Conservation (phyloP, 148 eudicot species). For the Diospyros kaki region DNA sequence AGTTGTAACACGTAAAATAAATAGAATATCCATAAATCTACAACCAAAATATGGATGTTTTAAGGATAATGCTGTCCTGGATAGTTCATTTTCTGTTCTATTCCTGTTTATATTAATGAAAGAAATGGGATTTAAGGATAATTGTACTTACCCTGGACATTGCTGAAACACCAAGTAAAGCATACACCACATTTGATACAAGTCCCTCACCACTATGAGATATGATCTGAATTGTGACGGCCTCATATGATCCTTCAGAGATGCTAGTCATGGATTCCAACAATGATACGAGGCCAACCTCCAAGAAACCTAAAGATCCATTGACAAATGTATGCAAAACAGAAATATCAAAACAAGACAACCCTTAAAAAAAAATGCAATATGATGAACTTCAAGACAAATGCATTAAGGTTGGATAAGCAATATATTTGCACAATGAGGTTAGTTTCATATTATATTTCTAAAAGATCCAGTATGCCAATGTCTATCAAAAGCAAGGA, state of each 20-base stretch:
- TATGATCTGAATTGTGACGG: conserved; percentile 74
- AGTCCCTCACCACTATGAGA: conserved; percentile 87
- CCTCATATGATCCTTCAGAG: conserved; percentile 51
- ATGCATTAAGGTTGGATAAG: too few species aligned
- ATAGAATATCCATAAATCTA: background rate
- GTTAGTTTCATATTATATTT: background rate
- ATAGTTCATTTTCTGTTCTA: background rate
- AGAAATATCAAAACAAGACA: background rate
- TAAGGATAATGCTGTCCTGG: background rate
- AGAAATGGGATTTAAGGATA: conserved; percentile 12
- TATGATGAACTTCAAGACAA: too few species aligned
- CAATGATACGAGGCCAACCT: conserved; percentile 56
- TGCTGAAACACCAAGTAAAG: conserved; percentile 94
- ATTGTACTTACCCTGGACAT: conserved; percentile 81
- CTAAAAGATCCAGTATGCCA: background rate
- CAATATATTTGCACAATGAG: too few species aligned
- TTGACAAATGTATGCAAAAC: conserved; percentile 1
- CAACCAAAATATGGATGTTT: background rate
- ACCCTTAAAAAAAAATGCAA: background rate
- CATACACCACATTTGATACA: conserved; percentile 84
- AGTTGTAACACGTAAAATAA: background rate
- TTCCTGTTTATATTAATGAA: background rate
- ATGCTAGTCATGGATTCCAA: conserved; percentile 52
- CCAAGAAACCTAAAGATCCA: conserved; percentile 64
- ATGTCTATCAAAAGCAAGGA: conserved; percentile 3